These are phyloP conservation scores for Diaporthe velutina DNA, from an alignment of 2,329 filamentous ascomycete species.

Conservation along the genomic window DNA sequence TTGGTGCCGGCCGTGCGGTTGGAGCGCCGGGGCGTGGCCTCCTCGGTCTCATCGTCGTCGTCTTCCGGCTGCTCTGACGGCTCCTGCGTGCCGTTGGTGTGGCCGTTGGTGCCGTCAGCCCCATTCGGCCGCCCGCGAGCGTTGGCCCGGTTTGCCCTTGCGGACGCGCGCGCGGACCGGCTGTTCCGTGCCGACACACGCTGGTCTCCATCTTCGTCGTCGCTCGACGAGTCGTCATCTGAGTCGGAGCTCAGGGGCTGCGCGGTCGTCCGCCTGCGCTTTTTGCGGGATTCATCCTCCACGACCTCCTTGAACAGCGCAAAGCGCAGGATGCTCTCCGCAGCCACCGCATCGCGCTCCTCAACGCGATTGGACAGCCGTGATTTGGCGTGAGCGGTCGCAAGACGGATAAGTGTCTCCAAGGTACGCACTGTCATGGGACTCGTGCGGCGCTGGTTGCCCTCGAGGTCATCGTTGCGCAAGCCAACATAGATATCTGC, in stretches of 20 bases:
- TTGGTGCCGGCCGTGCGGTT: slow-evolving; percentile 53
- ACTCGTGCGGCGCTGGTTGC: slow-evolving; percentile 92
- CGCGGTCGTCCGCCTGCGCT: slow-evolving; percentile 76
- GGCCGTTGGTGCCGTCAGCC: slow-evolving; percentile 44
- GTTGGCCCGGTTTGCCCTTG: slow-evolving; percentile 48
- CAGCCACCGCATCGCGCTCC: slow-evolving; percentile 87
- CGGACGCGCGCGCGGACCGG: slow-evolving; percentile 47
- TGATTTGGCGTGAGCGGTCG: slow-evolving; percentile 95
- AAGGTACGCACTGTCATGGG: slow-evolving; percentile 97
- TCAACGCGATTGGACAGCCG: slow-evolving; percentile 90
- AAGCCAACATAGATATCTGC: slow-evolving; percentile 91
- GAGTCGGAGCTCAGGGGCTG: slow-evolving; percentile 69
- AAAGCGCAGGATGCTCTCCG: slow-evolving; percentile 91
- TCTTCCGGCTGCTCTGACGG: slow-evolving; percentile 62
- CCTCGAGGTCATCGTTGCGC: slow-evolving; percentile 94
- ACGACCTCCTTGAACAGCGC: slow-evolving; percentile 98
- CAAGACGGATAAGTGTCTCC: slow-evolving; percentile 97
- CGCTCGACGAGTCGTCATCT: slow-evolving; percentile 69
- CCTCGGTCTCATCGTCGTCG: slow-evolving; percentile 59
- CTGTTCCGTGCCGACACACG: slow-evolving; percentile 52
- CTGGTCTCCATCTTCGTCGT: slow-evolving; percentile 65
- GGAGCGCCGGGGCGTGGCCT: slow-evolving; percentile 58
- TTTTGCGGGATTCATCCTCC: slow-evolving; percentile 82
- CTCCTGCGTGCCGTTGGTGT: slow-evolving; percentile 44
- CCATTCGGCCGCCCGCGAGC: slow-evolving; percentile 42